These are phyloP conservation scores for Cnidoscolus chayamansa DNA, from an alignment of 441 rosid genomes.

Conservation along the genomic window DNA sequence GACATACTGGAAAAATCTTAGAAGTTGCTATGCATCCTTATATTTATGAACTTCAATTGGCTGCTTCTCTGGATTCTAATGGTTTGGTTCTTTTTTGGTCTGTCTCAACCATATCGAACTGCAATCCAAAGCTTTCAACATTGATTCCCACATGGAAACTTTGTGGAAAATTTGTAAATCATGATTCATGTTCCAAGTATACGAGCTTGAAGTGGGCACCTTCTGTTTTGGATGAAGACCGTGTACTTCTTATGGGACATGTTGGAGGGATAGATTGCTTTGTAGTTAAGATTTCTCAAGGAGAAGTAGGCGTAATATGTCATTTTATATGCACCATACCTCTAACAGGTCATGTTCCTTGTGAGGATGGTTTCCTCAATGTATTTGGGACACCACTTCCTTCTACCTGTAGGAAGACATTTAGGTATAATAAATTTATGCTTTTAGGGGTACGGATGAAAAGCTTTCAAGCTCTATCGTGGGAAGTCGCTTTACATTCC, in stretches of 20 bases:
- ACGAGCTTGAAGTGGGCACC: slow-evolving; percentile 91
- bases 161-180: slow-evolving; percentile 53
- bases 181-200: slow-evolving; percentile 41
- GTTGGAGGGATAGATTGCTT: slow-evolving; percentile 80
- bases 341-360: slow-evolving; percentile 37
- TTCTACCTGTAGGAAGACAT: slow-evolving; percentile 50
- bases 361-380: slow-evolving; percentile 55
- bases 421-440: slow-evolving; percentile 49
- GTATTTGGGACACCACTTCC: slow-evolving; percentile 61
- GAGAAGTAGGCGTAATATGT: slow-evolving; percentile 37
- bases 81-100: slow-evolving; percentile 81
- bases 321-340: slow-evolving; percentile 74
- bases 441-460: slow-evolving; percentile 74
- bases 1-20: slow-evolving; percentile 64
- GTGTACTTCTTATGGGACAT: slow-evolving; percentile 70
- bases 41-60: slow-evolving; percentile 50
- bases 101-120: slow-evolving; percentile 40
- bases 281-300: slow-evolving; percentile 48
- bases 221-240: slow-evolving; percentile 50
- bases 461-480: slow-evolving; percentile 61
- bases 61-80: slow-evolving; percentile 75
- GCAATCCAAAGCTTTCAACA: slow-evolving; percentile 44
- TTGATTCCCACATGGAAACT: slow-evolving; percentile 59
- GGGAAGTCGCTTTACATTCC: slow-evolving; percentile 70
- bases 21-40: slow-evolving; percentile 66